Evolutionary conservation across 2,329 filamentous ascomycete species (phyloP).

Genomic region (Colletotrichum melonis): DNA sequence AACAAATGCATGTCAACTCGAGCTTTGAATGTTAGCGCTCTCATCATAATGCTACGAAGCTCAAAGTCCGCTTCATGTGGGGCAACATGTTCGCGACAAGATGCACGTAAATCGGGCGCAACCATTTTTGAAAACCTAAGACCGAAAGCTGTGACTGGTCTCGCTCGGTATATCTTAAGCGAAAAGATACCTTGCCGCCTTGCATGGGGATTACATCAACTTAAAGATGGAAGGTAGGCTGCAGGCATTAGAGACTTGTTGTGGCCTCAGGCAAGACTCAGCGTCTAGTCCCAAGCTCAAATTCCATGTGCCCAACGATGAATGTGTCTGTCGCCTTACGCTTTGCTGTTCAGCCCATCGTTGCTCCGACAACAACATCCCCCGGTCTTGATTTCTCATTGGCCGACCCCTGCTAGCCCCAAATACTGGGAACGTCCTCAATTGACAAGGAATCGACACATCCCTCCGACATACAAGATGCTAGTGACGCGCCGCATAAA

Average conservation of each 20-base stretch:
- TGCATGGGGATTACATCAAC: not conserved
- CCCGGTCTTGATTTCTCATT: slow-evolving; percentile 17
- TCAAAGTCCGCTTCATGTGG: no score
- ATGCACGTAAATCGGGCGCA: not conserved
- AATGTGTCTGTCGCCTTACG: slow-evolving; percentile 21
- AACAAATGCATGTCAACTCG: not conserved
- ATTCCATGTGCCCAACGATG: slow-evolving; percentile 17
- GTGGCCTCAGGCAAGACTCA: slow-evolving; percentile 13
- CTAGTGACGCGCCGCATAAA: slow-evolving; percentile 49
- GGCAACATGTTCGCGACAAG: no score
- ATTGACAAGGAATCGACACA: slow-evolving; percentile 36
- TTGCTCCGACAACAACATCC: slow-evolving; percentile 41
- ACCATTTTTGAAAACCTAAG: not conserved
- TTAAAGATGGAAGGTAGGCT: not conserved
- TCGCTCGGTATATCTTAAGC: not conserved
- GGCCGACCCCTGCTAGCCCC: slow-evolving; percentile 34
- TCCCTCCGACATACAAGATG: slow-evolving; percentile 35
- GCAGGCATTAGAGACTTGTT: no score
- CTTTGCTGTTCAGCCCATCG: slow-evolving; percentile 29
- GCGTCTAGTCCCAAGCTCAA: not conserved
- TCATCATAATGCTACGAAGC: no score
- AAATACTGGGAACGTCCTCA: slow-evolving; percentile 35
- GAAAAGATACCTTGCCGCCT: not conserved
- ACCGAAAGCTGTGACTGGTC: not conserved
- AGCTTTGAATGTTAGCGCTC: not conserved